Evolutionary conservation across 2,329 filamentous ascomycete species (phyloP), one percentile per base, ranked within the genome.

Genomic region (Clonostachys chloroleuca): DNA sequence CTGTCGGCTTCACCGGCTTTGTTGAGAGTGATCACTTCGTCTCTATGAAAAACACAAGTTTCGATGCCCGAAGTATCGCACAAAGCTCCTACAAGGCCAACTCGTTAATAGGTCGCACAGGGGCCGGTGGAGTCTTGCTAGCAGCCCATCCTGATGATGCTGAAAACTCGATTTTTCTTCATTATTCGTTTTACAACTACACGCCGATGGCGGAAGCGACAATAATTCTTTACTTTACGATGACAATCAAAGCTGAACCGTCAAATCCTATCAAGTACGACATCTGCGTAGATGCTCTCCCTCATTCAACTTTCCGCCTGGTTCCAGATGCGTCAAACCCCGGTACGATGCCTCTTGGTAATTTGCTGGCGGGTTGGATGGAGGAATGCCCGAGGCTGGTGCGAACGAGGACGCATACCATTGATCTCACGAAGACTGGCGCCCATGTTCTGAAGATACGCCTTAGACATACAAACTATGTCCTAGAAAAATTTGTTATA

Each of bases 401-500:
- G 67, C 72, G 0, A 74, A 77, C 2, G 70, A 60, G 5, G 72
- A 78, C 43, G 57, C 64, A 12, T 66, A 70, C 12, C 5, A 77
- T 73, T 54, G 51, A 61, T 24, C 66, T 74, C 6, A 52, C 63
- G 12, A 9, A 43, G 0, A 43, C 49, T 51, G 73, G 75, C 5
- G 66, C 68, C 2, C 74, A 81, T 49, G 77, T 65, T 20, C 58
- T 81, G 42, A 66, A 73, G 3, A 56, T 81, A 37, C 78, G 75
- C 75, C 67, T 70, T 8, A 59, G 80, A 20, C 65, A 78, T 55
- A 73, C 77, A 0, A 75, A 75, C 33, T 64, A 81, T 2, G 56
- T 80, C 5, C 65, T 82, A 39, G 75, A 82, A 58, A 82, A 80
- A 67, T 61, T 82, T 37, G 66, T 83, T 2, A 52, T 83, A 7